Base-by-base conservation (phyloP, 73 alveolate species). In the Paramecium octaurelia region DNA sequence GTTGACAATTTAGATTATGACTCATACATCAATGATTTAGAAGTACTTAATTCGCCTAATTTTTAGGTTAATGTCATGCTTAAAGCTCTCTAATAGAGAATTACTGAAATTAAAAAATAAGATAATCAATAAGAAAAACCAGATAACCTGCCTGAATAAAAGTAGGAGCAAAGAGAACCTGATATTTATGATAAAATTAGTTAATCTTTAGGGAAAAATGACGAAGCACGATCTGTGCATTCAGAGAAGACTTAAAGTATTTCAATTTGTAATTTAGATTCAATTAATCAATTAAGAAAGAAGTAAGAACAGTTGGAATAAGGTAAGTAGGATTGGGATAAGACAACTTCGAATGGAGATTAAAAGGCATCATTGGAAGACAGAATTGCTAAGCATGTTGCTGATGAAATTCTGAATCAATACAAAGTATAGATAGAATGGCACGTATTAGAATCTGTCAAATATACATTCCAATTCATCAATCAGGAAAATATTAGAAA, bases 1-100 rank as follows among this genome's bases (percentile, higher is more conserved):
- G 98, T 97, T 69, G 93, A 97, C 43, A 97, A 96, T 92, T 86
- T 97, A 29, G 99, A 97, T 88, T 97, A 97, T 91, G 99, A 97
- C 68, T 85, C 93, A 89, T 96, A 92, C 60, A 95, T 97, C 93
- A 96, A 97, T 59, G 99, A 97, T 93, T 93, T 96, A 21, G 99
- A 97, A 80, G 98, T 97, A 34, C 75, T 11, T 29, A 34, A 11
- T 60, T 34, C 8, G 1, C 0, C 0, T 38, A 2, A 50, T 2
- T 60, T 60, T 60, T 60, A 60, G 83, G 83, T 60, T 9, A 60
- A 60, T 24, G 95, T 93, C 24, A 98, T 98, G 87, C 93, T 97
- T 12, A 98, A 97, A 18, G 92, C 97, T 20, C 91, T 97, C 14
- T 94, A 95, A 92, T 96, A 93, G 40, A 64, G 99, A 86, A 96